Evolutionary conservation across 306 rosid species (phyloP).

Genomic region (Rubus parviflorus): DNA sequence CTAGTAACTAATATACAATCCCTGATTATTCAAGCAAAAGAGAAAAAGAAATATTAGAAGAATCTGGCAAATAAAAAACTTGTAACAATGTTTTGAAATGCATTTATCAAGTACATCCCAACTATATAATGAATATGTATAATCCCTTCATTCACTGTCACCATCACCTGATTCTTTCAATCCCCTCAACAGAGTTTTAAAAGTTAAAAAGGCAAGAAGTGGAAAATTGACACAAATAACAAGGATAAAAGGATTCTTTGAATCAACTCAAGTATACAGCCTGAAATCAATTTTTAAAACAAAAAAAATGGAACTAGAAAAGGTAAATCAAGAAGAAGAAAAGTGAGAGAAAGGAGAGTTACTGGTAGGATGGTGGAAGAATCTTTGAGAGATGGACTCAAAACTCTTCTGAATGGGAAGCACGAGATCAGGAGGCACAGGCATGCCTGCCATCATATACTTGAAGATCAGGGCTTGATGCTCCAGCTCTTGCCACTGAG

Average conservation of each 20-base stretch:
- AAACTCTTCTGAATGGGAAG: constrained; percentile 75
- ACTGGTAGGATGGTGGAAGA: constrained; percentile 71
- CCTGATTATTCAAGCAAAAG: not conserved
- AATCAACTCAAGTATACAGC: constrained; percentile 23
- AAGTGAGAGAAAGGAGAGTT: not conserved
- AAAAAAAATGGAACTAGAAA: not conserved
- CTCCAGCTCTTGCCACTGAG: constrained; percentile 92
- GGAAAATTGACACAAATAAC: not conserved
- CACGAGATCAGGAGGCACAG: constrained; percentile 86
- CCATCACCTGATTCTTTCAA: not conserved
- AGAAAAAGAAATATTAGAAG: not conserved
- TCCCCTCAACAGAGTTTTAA: not conserved
- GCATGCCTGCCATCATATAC: constrained; percentile 72
- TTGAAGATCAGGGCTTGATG: constrained; percentile 88
- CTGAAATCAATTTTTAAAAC: constrained; percentile 13
- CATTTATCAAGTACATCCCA: not conserved
- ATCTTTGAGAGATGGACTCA: constrained; percentile 60
- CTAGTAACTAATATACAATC: not conserved
- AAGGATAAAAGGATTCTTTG: not conserved
- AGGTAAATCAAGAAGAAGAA: not conserved
- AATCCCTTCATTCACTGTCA: not conserved
- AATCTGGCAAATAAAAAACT: not conserved
- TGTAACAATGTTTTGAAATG: not conserved
- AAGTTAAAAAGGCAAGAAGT: not conserved
- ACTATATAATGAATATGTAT: not conserved